Evolutionary conservation across 352 stramenopile genomes (phyloP), one percentile per base, ranked within the genome.

Genomic region (Globisporangium megalacanthum): DNA sequence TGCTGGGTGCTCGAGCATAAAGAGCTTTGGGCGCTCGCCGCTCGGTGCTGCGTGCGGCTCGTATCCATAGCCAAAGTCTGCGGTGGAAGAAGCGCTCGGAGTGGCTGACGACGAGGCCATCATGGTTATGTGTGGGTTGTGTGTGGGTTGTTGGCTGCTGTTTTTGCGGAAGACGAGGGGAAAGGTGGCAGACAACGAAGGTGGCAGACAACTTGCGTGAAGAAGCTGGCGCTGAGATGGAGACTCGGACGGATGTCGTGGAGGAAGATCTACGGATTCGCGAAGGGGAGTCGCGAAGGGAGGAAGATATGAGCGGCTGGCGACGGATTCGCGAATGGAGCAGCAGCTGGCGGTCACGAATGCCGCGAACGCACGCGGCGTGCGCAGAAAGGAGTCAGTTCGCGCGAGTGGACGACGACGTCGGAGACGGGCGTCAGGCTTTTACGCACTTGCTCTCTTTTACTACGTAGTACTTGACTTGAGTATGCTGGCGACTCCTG

Each of bases 301-400:
- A 47, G 17, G 42, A 19, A 25, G 42, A 25, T 47, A 15, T 47
- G 42, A 7, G 42, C n/a, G 42, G 42, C 42, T n/a, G 42, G 6
- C 42, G 42, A 48, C 42, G 42, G 42, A 48, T 48, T 48, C 42
- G 42, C 42, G 42, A 48, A 48, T 48, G 42, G 20, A 48, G 42
- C 42, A 48, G 42, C 42, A 48, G 42, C 42, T 48, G 42, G 42
- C 42, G 42, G 42, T 19, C 7, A 19, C 42, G 42, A 48, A 48
- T 29, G 6, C 17, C 7, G 42, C 42, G 42, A 48, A 48, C 15
- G 6, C 42, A 48, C 42, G 42, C 17, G 6, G 41, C 19, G 6
- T 19, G 20, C 42, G 42, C 17, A 20, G 15, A 19, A 48, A 14
- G 42, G 6, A 48, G 42, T 48, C 42, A 48, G 42, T 20, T 19